phyloP scores from a whole-genome alignment of 2,329 filamentous ascomycete species.

The Cytospora piceae region DNA sequence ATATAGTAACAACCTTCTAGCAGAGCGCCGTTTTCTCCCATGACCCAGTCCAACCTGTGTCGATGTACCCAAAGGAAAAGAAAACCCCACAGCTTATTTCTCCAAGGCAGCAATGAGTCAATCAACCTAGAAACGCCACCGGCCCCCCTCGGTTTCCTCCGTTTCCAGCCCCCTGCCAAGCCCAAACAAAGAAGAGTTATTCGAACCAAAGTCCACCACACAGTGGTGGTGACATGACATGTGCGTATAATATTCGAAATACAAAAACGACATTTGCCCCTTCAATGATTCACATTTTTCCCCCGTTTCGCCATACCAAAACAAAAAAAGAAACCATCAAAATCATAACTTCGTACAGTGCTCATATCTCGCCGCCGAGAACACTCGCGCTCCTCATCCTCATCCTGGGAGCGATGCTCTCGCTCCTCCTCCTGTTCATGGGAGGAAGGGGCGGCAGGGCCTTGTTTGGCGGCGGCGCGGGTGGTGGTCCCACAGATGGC shows the following conservation, averaged over 20 bases:
- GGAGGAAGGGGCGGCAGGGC: slow-evolving; percentile 58
- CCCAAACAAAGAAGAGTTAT: slow-evolving; percentile 11
- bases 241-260: slow-evolving; percentile 9
- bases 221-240: slow-evolving; percentile 12
- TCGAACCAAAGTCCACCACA: slow-evolving; percentile 11
- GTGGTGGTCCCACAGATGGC: slow-evolving; percentile 56
- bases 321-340: background rate
- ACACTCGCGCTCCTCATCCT: slow-evolving; percentile 11
- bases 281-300: background rate
- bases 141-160: background rate
- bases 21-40: background rate
- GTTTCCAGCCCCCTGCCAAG: slow-evolving; percentile 4
- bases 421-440: slow-evolving; percentile 32
- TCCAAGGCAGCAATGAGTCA: background rate
- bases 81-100: background rate
- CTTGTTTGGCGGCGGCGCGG: slow-evolving; percentile 57
- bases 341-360: background rate
- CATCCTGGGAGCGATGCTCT: slow-evolving; percentile 23
- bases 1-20: background rate
- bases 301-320: slow-evolving; percentile 6
- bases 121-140: background rate
- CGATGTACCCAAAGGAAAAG: background rate
- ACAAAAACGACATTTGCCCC: background rate
- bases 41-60: background rate
- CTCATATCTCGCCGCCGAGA: slow-evolving; percentile 9